phyloP scores from a whole-genome alignment of 495 filamentous ascomycete genomes.

The Aspergillus nanangensis region DNA sequence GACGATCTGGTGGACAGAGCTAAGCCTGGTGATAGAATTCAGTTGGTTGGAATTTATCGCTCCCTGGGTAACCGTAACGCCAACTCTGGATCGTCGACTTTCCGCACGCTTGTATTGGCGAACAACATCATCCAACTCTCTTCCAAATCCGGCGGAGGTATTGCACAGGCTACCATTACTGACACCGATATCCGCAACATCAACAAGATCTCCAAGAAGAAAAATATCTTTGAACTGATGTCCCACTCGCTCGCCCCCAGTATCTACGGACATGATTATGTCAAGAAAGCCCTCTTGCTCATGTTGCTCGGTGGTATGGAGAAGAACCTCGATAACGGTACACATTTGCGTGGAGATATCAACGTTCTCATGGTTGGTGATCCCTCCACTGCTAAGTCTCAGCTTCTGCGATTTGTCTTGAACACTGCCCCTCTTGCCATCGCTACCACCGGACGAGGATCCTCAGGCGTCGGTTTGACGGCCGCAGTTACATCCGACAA shows the following conservation, averaged over 20 bases:
- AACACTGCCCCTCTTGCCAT: constrained; percentile 97
- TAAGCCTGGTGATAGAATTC: constrained; percentile 94
- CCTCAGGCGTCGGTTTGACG: constrained; percentile 96
- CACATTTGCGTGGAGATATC: constrained; percentile 96
- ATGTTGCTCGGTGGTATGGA: constrained; percentile 98
- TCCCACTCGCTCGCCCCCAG: constrained; percentile 97
- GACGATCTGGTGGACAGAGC: constrained; percentile 93
- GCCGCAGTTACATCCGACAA: constrained; percentile 96
- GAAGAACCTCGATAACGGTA: constrained; percentile 97
- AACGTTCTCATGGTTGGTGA: constrained; percentile 99
- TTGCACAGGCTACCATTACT: constrained; percentile 90
- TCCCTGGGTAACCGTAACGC: constrained; percentile 93
- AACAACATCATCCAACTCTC: constrained; percentile 95
- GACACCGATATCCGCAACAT: constrained; percentile 98
- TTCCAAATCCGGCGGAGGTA: constrained; percentile 91
- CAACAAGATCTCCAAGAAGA: constrained; percentile 95
- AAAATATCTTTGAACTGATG: constrained; percentile 85
- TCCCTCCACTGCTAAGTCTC: constrained; percentile 97
- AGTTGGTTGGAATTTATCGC: constrained; percentile 90
- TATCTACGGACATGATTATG: constrained; percentile 96
- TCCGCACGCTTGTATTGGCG: constrained; percentile 87
- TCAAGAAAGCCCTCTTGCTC: constrained; percentile 95
- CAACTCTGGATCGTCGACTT: constrained; percentile 77
- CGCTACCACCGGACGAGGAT: constrained; percentile 94
- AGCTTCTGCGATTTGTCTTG: constrained; percentile 93